Base-by-base conservation (phyloP, 2,329 filamentous ascomycete species). In the Sporothrix pallida region DNA sequence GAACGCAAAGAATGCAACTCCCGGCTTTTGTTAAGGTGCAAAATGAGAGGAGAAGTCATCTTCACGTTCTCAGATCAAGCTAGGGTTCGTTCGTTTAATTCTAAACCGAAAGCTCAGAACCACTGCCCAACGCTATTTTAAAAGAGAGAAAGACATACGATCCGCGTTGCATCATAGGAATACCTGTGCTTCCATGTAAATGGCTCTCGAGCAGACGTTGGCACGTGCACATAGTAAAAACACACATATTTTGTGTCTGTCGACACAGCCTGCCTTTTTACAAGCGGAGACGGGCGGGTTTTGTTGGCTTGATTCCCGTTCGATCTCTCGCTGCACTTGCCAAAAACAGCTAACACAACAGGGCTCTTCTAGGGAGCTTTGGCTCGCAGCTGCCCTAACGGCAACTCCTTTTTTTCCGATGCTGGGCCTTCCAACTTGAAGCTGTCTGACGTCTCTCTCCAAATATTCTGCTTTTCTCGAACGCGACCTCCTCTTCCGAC, bases 381-480 rank as follows among this genome's bases (percentile, higher is more conserved):
- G 62, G 62, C 62, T 10, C 5, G 20, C 12, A 26, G 20, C 42
- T 48, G 42, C 58, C 62, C 62, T 26, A 48, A 65, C 17, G 42
- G 37, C 42, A 15, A 10, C 20, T 26, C 42, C 62, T 65, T 46
- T 46, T 23, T 15, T 26, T 26, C 42, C 20, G 42, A n/a, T n/a
- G 42, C 8, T 48, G 62, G 62, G n/a, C 42, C 23, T 42, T 13
- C 62, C 20, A 48, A 26, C 23, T 26, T 26, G 23, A 46, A 65
- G 37, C 15, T 48, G n/a, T 23, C 62, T 65, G 62, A 65, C 42
- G 42, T 65, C 62, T 65, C 60, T 65, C 31, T 62, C 58, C 54
- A 58, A 58, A 26, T 13, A 12, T 48, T 48, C 48, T 17, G 13
- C n/a, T 7, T 52, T 15, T 52, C 48, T 52, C 13, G 42, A 48